phyloP scores from a whole-genome alignment of 352 stramenopile species.

The Phytophthora megakarya region DNA sequence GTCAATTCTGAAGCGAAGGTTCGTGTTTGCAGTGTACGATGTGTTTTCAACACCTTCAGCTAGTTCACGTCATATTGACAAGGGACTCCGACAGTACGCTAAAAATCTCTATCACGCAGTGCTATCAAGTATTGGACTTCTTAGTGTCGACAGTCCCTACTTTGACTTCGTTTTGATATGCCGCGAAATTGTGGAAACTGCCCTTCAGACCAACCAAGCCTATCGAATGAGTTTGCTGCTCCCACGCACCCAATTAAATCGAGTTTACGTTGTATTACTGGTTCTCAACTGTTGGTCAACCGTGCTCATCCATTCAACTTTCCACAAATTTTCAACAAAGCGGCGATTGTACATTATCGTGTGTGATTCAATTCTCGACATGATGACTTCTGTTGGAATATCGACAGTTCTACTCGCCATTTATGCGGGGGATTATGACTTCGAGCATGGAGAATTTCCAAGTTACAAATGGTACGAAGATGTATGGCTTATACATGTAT shows the following conservation, averaged over 20 bases:
- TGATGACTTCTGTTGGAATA: constrained; percentile 36
- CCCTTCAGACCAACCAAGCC: constrained; percentile 25
- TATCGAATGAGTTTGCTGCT: constrained; percentile 33
- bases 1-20: constrained; percentile 8
- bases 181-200: constrained; percentile 26
- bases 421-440: constrained; percentile 26
- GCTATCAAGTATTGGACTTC: constrained; percentile 9
- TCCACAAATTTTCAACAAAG: constrained; percentile 5
- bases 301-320: constrained; percentile 15
- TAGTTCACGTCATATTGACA: not conserved
- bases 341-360: constrained; percentile 36
- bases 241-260: constrained; percentile 18
- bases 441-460: constrained; percentile 5
- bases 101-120: not conserved
- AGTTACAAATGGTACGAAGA: constrained; percentile 38
- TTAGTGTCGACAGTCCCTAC: constrained; percentile 19
- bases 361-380: constrained; percentile 27
- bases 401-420: constrained; percentile 16
- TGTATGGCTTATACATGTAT: constrained; percentile 35
- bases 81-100: not conserved
- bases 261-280: constrained; percentile 27
- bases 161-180: constrained; percentile 23
- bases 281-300: constrained; percentile 38
- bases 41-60: constrained; percentile 1
- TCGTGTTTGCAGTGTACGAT: constrained; percentile 28